Evolutionary conservation across 225 moss, liverwort and hornwort genomes (phyloP), one percentile per base, ranked within the genome.

Genomic region (Lunularia cruciata): DNA sequence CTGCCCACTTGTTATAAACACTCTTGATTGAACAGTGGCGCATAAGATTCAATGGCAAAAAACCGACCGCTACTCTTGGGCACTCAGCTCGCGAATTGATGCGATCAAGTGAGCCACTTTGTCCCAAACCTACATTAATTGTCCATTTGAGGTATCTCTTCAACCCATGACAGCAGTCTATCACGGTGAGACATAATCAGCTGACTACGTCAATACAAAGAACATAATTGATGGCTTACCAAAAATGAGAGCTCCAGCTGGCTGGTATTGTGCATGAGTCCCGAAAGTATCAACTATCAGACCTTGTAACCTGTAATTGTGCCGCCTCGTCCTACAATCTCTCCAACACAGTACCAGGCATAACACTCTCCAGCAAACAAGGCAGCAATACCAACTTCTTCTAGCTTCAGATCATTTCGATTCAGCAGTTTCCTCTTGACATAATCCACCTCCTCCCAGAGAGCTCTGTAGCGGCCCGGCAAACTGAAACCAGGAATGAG

Each of bases 231-330:
- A 42, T 72, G 62, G 40, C 40, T 42, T 6, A 6, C 61, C 61
- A 61, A 61, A 81, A 81, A 69, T 76, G 81, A 39, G 36, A 65
- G 73, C 59, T 40, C 38, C 65, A 47, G 69, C 73, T 63, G 68
- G 76, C 69, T 68, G 53, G 68, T 65, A 54, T 58, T 34, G 57
- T 49, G 57, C 60, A 67, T 27, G 15, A 73, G 52, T 60, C 54
- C 61, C 33, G 23, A 49, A 48, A 42, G 32, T 26, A 38, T 14
- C 15, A 43, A 51, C 26, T 65, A 56, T 83, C 72, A 88, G 11
- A 91, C 78, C 71, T 88, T 91, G 83, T 89, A 91, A 32, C 94
- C 91, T 25, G 89, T 91, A 45, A 95, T 63, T 32, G 89, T 86
- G 72, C 89, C 85, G 12, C 91, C 94, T 55, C 94, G 84, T 73